These are phyloP conservation scores for Penicillium sp. DNA, from an alignment of 2,329 filamentous ascomycete genomes.

Conservation along the genomic window DNA sequence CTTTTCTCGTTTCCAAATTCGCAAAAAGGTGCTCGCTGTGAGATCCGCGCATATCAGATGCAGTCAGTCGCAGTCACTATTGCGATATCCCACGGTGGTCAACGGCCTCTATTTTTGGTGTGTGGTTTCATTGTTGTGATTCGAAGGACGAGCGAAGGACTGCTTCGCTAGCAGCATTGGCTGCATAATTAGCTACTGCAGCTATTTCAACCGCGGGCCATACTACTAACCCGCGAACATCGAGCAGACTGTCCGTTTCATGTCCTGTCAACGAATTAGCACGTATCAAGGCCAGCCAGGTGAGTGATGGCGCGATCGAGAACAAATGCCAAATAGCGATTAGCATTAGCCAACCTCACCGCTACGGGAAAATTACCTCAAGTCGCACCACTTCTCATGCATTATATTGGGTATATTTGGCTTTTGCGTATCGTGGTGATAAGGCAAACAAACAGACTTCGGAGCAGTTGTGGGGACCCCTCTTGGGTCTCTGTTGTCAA, in stretches of 20 bases:
- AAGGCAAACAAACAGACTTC: background rate
- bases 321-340: background rate
- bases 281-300: background rate
- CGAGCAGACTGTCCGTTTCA: background rate
- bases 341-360: background rate
- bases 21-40: background rate
- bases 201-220: background rate
- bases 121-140: background rate
- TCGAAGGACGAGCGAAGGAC: background rate
- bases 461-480: background rate
- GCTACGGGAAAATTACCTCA: background rate
- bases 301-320: background rate
- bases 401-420: background rate
- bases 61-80: background rate
- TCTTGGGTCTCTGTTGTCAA: background rate
- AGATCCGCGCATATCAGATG: background rate
- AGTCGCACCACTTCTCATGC: background rate
- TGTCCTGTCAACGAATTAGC: background rate
- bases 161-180: background rate
- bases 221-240: background rate
- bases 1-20: background rate
- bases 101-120: background rate
- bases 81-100: no score
- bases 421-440: background rate
- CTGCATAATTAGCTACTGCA: background rate